Percentiles rank a stretch among this genome's conserved stretches.
These are phyloP conservation scores for Athelia sp. DNA, from an alignment of 1,284 basidiomycete genomes.

Conservation along the genomic window DNA sequence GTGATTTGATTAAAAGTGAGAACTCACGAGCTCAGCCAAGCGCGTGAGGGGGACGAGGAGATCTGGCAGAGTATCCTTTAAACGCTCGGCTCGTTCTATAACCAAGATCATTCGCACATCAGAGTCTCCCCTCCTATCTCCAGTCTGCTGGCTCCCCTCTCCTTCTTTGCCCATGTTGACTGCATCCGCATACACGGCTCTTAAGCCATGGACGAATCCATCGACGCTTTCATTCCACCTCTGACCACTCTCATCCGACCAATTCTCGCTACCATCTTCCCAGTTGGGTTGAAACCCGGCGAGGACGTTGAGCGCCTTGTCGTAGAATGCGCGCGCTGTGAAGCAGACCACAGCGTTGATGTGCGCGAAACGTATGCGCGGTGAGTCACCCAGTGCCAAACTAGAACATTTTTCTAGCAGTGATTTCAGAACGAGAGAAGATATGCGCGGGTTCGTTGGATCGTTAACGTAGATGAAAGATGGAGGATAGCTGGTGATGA, in stretches of 20 bases:
- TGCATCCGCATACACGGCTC: slow-evolving; percentile 21
- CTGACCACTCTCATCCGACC: slow-evolving; percentile 32
- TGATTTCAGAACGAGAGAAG: slow-evolving; percentile 34
- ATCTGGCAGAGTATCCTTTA: slow-evolving; percentile 59
- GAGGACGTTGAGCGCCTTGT: slow-evolving; percentile 59
- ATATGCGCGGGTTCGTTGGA: slow-evolving; percentile 43
- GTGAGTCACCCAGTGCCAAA: slow-evolving; percentile 10
- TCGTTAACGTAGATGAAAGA: slow-evolving; percentile 73
- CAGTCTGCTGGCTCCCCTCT: slow-evolving; percentile 31
- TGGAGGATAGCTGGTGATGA: slow-evolving; percentile 50
- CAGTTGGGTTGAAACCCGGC: slow-evolving; percentile 49
- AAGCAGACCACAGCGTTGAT: slow-evolving; percentile 67
- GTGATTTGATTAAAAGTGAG: neutral
- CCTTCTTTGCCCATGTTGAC: slow-evolving; percentile 17
- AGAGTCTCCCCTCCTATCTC: slow-evolving; percentile 15
- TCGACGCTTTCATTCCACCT: slow-evolving; percentile 62
- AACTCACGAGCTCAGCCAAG: slow-evolving; percentile 69
- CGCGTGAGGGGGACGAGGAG: slow-evolving; percentile 68
- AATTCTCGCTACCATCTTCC: slow-evolving; percentile 57
- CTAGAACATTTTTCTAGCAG: slow-evolving; percentile 26
- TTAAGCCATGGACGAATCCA: slow-evolving; percentile 60
- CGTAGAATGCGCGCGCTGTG: slow-evolving; percentile 61
- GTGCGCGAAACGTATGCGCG: slow-evolving; percentile 34
- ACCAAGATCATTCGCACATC: slow-evolving; percentile 50
- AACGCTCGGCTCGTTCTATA: slow-evolving; percentile 65